Percentiles rank a stretch among this genome's conserved stretches.
Conservation (phyloP, 768 basidiomycete genomes). For the Lentinula aciculospora region DNA sequence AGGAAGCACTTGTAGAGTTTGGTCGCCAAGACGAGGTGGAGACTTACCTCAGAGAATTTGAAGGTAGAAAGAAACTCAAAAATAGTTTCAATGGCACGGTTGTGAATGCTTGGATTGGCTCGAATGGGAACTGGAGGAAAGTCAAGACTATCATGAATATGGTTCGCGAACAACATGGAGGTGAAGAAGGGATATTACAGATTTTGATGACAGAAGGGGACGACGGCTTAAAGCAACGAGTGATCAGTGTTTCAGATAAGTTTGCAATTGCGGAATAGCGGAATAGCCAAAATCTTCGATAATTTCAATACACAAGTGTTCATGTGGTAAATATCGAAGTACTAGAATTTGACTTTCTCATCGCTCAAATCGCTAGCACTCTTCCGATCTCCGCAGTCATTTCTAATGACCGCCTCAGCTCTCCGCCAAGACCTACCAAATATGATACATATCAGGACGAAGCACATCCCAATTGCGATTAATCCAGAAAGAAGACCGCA, state of each 20-base stretch:
- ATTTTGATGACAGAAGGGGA: constrained; percentile 33
- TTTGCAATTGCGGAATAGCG: neutral
- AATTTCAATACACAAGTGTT: too few relatives aligned
- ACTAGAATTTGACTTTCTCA: neutral
- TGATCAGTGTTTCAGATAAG: constrained; percentile 2
- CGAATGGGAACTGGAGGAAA: constrained; percentile 33
- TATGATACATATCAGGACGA: neutral
- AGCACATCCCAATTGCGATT: neutral
- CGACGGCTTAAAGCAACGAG: constrained; percentile 21
- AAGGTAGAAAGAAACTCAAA: constrained; percentile 28
- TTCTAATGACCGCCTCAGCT: neutral
- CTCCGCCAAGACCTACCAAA: neutral
- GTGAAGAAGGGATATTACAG: constrained; percentile 35
- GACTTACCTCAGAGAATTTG: constrained; percentile 22
- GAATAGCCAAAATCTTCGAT: too few relatives aligned
- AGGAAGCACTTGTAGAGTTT: constrained; percentile 48
- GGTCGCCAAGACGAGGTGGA: constrained; percentile 46
- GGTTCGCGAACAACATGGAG: constrained; percentile 40
- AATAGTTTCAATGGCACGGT: constrained; percentile 40
- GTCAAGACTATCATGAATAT: constrained; percentile 49
- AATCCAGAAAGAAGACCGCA: constrained; percentile 1
- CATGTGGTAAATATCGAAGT: too few relatives aligned
- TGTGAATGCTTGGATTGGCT: constrained; percentile 50
- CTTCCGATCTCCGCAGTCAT: neutral
- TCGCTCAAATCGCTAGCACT: neutral